Evolutionary conservation across 345 rosid species (phyloP).

Genomic region (Acer yangbiense): DNA sequence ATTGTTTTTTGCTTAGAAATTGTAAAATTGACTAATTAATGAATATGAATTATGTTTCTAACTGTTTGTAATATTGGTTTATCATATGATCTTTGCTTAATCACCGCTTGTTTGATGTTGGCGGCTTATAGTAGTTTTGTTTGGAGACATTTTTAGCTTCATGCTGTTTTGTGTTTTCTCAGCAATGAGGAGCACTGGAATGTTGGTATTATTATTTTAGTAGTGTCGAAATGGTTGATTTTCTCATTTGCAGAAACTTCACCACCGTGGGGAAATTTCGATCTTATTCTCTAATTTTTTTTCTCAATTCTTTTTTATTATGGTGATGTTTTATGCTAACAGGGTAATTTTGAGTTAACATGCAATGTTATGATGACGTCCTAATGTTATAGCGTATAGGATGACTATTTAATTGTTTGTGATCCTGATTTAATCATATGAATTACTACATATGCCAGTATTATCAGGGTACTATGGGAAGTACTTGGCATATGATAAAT

Average conservation of each 20-base stretch:
- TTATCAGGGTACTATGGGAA: too few species aligned
- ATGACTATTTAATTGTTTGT: too few species aligned
- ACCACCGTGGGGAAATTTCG: background rate
- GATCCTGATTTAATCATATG: too few species aligned
- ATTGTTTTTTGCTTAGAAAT: background rate
- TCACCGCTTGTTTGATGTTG: background rate
- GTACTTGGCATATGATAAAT: too few species aligned
- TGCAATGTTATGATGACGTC: too few species aligned
- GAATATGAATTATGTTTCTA: background rate
- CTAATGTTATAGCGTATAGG: too few species aligned
- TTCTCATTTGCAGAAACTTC: background rate
- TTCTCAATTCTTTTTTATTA: background rate
- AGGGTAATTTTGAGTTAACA: too few species aligned
- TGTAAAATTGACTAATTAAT: background rate
- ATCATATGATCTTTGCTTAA: background rate
- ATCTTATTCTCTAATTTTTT: background rate
- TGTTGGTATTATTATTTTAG: background rate
- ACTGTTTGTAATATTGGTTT: background rate
- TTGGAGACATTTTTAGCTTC: background rate
- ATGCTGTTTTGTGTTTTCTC: background rate
- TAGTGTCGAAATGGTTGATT: background rate
- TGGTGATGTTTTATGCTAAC: background rate
- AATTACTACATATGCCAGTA: too few species aligned
- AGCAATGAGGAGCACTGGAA: background rate
- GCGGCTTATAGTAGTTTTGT: background rate